Conservation (phyloP, 2,329 filamentous ascomycete genomes). For the Aspergillus fumigatiaffinis region DNA sequence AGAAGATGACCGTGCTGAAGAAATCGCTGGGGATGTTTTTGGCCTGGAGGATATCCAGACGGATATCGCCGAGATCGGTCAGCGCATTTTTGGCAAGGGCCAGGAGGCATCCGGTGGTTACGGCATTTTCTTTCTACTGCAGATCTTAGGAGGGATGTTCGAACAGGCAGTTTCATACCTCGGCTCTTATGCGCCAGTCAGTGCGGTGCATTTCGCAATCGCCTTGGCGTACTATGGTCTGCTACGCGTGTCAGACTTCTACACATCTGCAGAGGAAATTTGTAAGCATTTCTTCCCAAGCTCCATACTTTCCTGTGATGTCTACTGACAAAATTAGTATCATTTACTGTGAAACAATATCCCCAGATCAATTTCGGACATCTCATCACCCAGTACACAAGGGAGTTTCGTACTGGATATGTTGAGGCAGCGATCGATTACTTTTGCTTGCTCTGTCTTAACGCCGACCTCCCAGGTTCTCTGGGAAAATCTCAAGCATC, state of each 20-base stretch:
- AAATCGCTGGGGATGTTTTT: constrained; percentile 60
- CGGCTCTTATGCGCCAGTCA: constrained; percentile 85
- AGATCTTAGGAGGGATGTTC: constrained; percentile 86
- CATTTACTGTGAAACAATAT: constrained; percentile 50
- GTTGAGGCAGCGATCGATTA: constrained; percentile 91
- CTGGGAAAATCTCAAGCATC: constrained; percentile 71
- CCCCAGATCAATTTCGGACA: constrained; percentile 90
- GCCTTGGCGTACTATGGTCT: constrained; percentile 86
- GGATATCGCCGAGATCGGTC: constrained; percentile 82
- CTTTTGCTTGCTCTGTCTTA: constrained; percentile 84
- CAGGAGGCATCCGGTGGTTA: constrained; percentile 75
- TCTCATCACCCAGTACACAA: constrained; percentile 91
- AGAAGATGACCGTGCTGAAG: constrained; percentile 58
- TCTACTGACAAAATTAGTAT: constrained; percentile 42
- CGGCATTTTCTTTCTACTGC: constrained; percentile 89
- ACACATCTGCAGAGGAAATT: constrained; percentile 66
- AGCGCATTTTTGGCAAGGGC: constrained; percentile 82
- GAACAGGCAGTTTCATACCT: constrained; percentile 90
- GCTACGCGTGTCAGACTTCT: constrained; percentile 78
- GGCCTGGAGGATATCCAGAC: constrained; percentile 67
- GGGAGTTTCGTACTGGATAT: constrained; percentile 88
- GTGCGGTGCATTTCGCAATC: constrained; percentile 91
- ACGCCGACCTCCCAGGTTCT: constrained; percentile 72
- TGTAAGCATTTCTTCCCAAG: constrained; percentile 37
- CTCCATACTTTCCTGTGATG: constrained; percentile 1